Base-by-base conservation (phyloP, 75 land plant genomes). In the Pinus albicaulis region DNA sequence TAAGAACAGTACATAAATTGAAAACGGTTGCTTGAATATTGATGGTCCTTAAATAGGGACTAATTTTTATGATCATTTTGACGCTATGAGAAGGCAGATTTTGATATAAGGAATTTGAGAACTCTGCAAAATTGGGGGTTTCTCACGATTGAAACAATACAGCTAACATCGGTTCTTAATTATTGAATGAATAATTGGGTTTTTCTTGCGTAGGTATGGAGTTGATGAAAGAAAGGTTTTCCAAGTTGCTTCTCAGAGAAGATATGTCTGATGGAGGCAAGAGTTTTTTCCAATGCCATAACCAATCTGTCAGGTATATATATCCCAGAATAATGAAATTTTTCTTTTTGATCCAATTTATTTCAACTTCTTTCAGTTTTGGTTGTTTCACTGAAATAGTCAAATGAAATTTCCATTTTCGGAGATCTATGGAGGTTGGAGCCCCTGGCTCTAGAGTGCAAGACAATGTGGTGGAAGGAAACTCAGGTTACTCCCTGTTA, bases 241-340 rank as follows among this genome's bases (percentile, higher is more conserved):
- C 88, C 23, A 90, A 90, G 85, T 81, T 90, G 71, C 79, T 90
- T 31, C 82, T 90, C 55, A 90, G 92, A 38, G 92, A 90, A 73
- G 92, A 88, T 65, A 83, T 88, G 90, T 90, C 90, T 25, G 92
- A 90, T 19, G 89, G 89, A 24, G 87, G 87, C 10, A 90, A 88
- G 66, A 90, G 92, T 13, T 90, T 90, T 44, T 85, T 85, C 59
- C n/a, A n/a, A n/a, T n/a, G n/a, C 90, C 41, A 85, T 88, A 24
- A 88, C 90, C 3, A 90, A 88, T 57, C 86, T 90, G 7, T 80
- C 90, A 55, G 92, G 92, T 90, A 68, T 28, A 38, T 22, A 5
- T 58, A 58, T 3, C 2, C 66, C 17, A 2, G 25, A 72, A 24
- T 12, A 24, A 31, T 28, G 69, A 26, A 57, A 26, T 1, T 31